These are phyloP conservation scores for Xylaria sp. DNA, from an alignment of 2,329 filamentous ascomycete species.

Conservation along the genomic window DNA sequence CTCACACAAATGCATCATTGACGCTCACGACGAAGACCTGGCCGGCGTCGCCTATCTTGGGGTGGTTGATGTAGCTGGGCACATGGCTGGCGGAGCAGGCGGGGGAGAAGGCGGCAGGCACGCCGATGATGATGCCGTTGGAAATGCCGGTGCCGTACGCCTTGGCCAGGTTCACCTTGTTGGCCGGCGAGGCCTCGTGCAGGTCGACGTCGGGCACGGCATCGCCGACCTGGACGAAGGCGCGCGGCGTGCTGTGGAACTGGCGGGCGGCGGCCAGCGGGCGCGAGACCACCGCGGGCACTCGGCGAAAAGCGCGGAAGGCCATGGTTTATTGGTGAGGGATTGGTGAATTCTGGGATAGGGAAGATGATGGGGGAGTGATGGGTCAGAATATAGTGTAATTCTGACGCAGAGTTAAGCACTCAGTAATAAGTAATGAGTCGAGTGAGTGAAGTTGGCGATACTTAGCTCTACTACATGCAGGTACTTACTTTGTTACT, in stretches of 20 bases:
- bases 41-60: constrained; percentile 80
- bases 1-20: constrained; percentile 95
- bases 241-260: constrained; percentile 73
- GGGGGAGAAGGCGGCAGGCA: constrained; percentile 79
- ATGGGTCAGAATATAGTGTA: background rate
- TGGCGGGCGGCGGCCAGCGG: constrained; percentile 45
- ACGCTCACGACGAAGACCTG: constrained; percentile 90
- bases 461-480: constrained; percentile 4
- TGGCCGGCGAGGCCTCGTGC: constrained; percentile 86
- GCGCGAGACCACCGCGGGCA: constrained; percentile 30
- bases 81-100: constrained; percentile 74
- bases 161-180: constrained; percentile 86
- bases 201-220: constrained; percentile 80
- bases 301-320: constrained; percentile 43
- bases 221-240: constrained; percentile 81
- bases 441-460: background rate
- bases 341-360: background rate
- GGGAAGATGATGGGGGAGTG: background rate
- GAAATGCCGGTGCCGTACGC: constrained; percentile 69
- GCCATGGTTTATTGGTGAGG: constrained; percentile 38
- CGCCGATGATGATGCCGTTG: constrained; percentile 85
- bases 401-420: background rate
- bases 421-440: background rate
- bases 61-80: constrained; percentile 85
- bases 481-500: too few species aligned